phyloP scores from a whole-genome alignment of 805 yeast species.

The Starmerella scarabaei region DNA sequence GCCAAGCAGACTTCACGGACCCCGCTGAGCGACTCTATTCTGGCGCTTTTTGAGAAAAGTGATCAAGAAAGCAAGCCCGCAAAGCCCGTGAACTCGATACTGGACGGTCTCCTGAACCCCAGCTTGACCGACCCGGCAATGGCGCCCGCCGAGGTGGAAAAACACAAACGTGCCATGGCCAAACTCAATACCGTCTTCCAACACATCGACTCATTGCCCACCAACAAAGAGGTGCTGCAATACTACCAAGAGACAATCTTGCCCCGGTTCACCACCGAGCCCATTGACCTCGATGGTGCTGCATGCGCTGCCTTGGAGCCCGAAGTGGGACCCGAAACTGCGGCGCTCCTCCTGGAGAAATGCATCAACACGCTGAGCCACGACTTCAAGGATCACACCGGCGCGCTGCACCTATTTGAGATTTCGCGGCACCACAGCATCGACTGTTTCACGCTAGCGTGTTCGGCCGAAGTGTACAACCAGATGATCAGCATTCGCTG shows the following conservation, averaged over 20 bases:
- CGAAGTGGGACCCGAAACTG: slow-evolving; percentile 10
- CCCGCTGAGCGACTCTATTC: slow-evolving; percentile 12
- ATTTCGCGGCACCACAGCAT: slow-evolving; percentile 26
- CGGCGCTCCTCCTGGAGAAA: slow-evolving; percentile 6
- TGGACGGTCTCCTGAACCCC: slow-evolving; percentile 7
- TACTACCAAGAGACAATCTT: slow-evolving; percentile 18
- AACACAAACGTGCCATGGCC: neutral
- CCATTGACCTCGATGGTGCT: neutral
- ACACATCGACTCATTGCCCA: slow-evolving; percentile 18
- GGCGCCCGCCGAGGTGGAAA: slow-evolving; percentile 1
- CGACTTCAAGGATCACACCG: slow-evolving; percentile 24
- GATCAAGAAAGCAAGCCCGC: neutral
- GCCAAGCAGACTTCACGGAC: neutral
- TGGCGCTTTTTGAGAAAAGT: slow-evolving; percentile 9
- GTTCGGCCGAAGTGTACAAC: slow-evolving; percentile 32
- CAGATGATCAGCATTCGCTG: slow-evolving; percentile 29
- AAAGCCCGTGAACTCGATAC: slow-evolving; percentile 1
- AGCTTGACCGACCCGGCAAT: neutral
- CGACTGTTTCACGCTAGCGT: slow-evolving; percentile 29
- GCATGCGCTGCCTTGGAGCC: slow-evolving; percentile 2
- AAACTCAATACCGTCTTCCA: slow-evolving; percentile 14
- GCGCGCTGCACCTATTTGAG: slow-evolving; percentile 30
- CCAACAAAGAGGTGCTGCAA: slow-evolving; percentile 21
- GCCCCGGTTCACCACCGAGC: slow-evolving; percentile 9
- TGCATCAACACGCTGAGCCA: slow-evolving; percentile 15